Evolutionary conservation across 768 basidiomycete genomes (phyloP).

Genomic region (Lentinula edodes): DNA sequence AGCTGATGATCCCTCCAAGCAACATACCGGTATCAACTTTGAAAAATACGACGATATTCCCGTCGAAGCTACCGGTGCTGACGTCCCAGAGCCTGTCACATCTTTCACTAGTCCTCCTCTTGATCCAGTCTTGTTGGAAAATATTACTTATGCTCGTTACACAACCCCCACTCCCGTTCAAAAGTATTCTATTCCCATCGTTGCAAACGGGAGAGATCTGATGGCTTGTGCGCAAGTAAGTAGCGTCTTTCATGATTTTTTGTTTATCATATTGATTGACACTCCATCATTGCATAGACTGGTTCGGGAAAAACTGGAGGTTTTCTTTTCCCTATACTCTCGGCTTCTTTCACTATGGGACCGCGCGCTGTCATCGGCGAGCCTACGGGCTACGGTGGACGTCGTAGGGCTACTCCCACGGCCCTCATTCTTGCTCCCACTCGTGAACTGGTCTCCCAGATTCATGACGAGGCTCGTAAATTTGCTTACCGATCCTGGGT

Average conservation of each 20-base stretch:
- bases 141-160: slow-evolving; percentile 91
- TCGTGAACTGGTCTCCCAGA: slow-evolving; percentile 97
- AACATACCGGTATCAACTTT: slow-evolving; percentile 98
- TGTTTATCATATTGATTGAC: slow-evolving; percentile 10
- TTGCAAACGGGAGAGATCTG: slow-evolving; percentile 81
- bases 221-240: slow-evolving; percentile 92
- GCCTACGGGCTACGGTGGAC: slow-evolving; percentile 45
- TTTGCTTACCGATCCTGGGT: slow-evolving; percentile 99
- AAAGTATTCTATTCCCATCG: slow-evolving; percentile 99
- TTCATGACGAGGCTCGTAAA: slow-evolving; percentile 98
- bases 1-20: slow-evolving; percentile 74
- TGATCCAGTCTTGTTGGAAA: slow-evolving; percentile 91
- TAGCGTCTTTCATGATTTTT: slow-evolving; percentile 4
- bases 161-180: slow-evolving; percentile 96
- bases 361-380: slow-evolving; percentile 67
- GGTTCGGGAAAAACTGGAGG: slow-evolving; percentile 99
- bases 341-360: slow-evolving; percentile 81
- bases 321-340: slow-evolving; percentile 98
- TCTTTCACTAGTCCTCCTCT: slow-evolving; percentile 86
- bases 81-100: slow-evolving; percentile 91
- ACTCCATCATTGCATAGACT: slow-evolving; percentile 53
- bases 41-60: slow-evolving; percentile 99
- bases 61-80: slow-evolving; percentile 95
- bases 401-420: slow-evolving; percentile 93
- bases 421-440: slow-evolving; percentile 98